These are phyloP conservation scores for Candida suzukii DNA, from an alignment of 805 yeast genomes.

Conservation along the genomic window DNA sequence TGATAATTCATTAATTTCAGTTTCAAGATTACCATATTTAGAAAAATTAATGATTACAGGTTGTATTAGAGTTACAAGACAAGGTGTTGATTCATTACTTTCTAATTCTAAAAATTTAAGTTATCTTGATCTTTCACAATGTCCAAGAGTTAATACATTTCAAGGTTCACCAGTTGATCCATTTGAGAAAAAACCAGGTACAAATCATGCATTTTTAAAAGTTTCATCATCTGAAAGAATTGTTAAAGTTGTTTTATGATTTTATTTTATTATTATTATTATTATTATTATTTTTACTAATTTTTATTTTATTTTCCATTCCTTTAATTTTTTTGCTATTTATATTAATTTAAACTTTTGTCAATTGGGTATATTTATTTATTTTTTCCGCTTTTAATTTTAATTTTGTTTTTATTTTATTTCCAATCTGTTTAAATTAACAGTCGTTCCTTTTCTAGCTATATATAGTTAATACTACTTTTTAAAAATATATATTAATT, in stretches of 20 bases:
- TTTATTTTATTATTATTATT: background rate
- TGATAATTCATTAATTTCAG: slow-evolving; percentile 56
- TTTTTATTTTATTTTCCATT: too few relatives aligned
- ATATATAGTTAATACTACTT: too few relatives aligned
- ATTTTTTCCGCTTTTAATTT: too few relatives aligned
- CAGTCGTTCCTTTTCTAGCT: too few relatives aligned
- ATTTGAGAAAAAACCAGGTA: slow-evolving; percentile 42
- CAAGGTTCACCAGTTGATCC: slow-evolving; percentile 55
- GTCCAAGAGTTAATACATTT: slow-evolving; percentile 59
- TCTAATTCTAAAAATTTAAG: slow-evolving; percentile 47
- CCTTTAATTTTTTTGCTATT: background rate
- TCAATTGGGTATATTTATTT: too few relatives aligned
- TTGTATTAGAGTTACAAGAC: slow-evolving; percentile 69
- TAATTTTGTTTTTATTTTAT: too few relatives aligned
- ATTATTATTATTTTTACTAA: too few relatives aligned
- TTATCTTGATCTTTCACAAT: slow-evolving; percentile 59
- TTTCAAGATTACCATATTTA: slow-evolving; percentile 48
- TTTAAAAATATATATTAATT: too few relatives aligned
- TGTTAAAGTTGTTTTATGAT: slow-evolving; percentile 48
- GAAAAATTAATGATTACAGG: slow-evolving; percentile 51
- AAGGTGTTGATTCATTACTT: slow-evolving; percentile 64
- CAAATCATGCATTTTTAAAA: slow-evolving; percentile 52
- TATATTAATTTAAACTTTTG: too few relatives aligned
- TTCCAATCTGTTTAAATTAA: too few relatives aligned
- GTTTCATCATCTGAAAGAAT: slow-evolving; percentile 40